Percentiles rank a stretch among this genome's conserved stretches.
Conservation (phyloP, 2,329 filamentous ascomycete genomes). For the Neonectria punicea region DNA sequence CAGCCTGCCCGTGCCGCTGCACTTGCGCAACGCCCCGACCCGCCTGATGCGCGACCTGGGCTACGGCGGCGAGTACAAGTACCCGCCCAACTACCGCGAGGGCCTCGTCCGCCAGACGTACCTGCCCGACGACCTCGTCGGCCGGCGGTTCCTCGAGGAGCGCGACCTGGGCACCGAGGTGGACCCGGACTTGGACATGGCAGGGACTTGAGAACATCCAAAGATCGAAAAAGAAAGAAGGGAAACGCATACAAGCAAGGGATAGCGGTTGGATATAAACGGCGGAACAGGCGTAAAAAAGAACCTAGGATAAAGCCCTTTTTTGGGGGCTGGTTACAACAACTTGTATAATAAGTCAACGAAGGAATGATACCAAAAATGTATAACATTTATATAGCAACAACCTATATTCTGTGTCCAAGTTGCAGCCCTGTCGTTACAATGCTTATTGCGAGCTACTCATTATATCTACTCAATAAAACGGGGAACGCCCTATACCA, state of each 20-base stretch:
- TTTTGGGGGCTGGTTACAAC: conserved; percentile 9
- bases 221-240: background rate
- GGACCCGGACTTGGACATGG: conserved; percentile 73
- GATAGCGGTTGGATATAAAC: conserved; percentile 20
- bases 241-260: conserved; percentile 9
- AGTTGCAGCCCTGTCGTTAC: background rate
- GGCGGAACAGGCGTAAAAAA: conserved; percentile 26
- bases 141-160: conserved; percentile 80
- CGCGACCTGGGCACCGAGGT: conserved; percentile 80
- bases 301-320: conserved; percentile 17
- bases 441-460: conserved; percentile 9
- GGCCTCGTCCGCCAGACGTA: conserved; percentile 90
- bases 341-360: conserved; percentile 21
- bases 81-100: conserved; percentile 89
- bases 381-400: conserved; percentile 21
- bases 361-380: conserved; percentile 27
- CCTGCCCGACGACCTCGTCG: conserved; percentile 79
- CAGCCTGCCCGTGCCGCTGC: conserved; percentile 82
- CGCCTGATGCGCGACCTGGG: conserved; percentile 92
- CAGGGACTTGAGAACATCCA: conserved; percentile 24
- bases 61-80: conserved; percentile 93
- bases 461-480: background rate
- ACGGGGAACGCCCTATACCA: conserved; percentile 25
- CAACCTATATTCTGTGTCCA: conserved; percentile 1
- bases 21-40: conserved; percentile 92